These are phyloP conservation scores for Cylindrodendrum hubeiense DNA, from an alignment of 2,329 filamentous ascomycete species.

Conservation along the genomic window DNA sequence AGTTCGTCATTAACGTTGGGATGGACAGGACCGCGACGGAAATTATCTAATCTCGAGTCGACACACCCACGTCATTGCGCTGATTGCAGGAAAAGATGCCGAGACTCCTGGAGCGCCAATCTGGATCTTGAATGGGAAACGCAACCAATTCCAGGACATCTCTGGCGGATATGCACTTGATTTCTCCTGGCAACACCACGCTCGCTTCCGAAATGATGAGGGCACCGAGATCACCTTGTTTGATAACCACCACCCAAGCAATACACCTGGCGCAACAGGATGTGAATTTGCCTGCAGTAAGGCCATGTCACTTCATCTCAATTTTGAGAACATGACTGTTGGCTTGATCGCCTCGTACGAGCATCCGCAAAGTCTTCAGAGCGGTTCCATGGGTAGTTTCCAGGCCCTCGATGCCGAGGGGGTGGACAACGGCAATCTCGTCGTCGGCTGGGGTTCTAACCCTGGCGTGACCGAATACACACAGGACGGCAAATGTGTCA, in stretches of 20 bases:
- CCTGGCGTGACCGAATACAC: slow-evolving; percentile 17
- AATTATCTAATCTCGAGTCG: slow-evolving; percentile 24
- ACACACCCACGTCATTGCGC: slow-evolving; percentile 9
- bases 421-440: slow-evolving; percentile 4
- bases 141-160: slow-evolving; percentile 14
- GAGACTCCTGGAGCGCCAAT: slow-evolving; percentile 10
- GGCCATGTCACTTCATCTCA: slow-evolving; percentile 1
- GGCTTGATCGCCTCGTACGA: slow-evolving; percentile 2
- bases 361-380: slow-evolving; percentile 15
- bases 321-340: slow-evolving; percentile 10
- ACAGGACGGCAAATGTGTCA: slow-evolving; percentile 12
- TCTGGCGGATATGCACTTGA: slow-evolving; percentile 7
- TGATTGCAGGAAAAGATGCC: slow-evolving; percentile 7
- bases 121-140: slow-evolving; percentile 17
- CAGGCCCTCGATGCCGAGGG: slow-evolving; percentile 11
- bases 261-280: slow-evolving; percentile 3
- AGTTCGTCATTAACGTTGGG: neutral
- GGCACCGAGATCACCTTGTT: slow-evolving; percentile 16
- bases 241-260: slow-evolving; percentile 24
- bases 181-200: slow-evolving; percentile 23
- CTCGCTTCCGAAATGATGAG: slow-evolving; percentile 17
- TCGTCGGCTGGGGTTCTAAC: slow-evolving; percentile 22
- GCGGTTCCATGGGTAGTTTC: slow-evolving; percentile 20
- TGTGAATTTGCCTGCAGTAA: slow-evolving; percentile 9
- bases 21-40: slow-evolving; percentile 10